Evolutionary conservation across 2,329 filamentous ascomycete species (phyloP), one percentile per base, ranked within the genome.

Genomic region (Trichoderma citrinoviride): DNA sequence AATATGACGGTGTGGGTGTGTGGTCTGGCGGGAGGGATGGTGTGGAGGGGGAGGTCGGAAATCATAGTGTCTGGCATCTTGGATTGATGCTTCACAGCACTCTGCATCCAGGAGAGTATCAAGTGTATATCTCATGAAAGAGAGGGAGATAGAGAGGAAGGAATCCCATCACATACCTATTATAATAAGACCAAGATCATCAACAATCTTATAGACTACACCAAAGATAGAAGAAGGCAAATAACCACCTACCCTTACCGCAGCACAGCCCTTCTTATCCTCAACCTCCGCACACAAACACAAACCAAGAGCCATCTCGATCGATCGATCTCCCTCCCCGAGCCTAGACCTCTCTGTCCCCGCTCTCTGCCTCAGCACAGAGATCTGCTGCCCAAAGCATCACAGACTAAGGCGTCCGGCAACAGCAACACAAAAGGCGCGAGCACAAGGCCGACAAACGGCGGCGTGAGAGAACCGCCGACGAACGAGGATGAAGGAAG

Each of bases 1-100:
- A 65, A 56, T 27, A 65, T 65, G 54, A 65, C 19, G 25, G 62
- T 65, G 25, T 65, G 55, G 3, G 62, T 61, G 40, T 65, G 62
- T 25, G 62, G 19, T 56, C 37, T 49, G 12, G 62, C 52, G 2
- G 62, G 62, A 33, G 62, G 62, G 7, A 65, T 65, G n/a, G 62
- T 65, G 19, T 21, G 40, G 33, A 65, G 54, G 2, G 55, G 44
- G n/a, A 65, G 62, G 29, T 65, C 62, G 29, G 53, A 47, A 5
- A 65, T 40, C 54, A 65, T 53, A 7, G 46, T 65, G 19, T 27
- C 43, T 27, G 7, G 14, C n/a, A 41, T 60, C 21, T 6, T 17
- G 12, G 12, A 14, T 14, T 14, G 33, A 14, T 37, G 33, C 33
- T 5, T 37, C 33, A 14, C 12, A 37, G 7, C 27, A n/a, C 7